These are phyloP conservation scores for Beauveria scarabaeidicola DNA, from an alignment of 2,329 filamentous ascomycete genomes.

Conservation along the genomic window DNA sequence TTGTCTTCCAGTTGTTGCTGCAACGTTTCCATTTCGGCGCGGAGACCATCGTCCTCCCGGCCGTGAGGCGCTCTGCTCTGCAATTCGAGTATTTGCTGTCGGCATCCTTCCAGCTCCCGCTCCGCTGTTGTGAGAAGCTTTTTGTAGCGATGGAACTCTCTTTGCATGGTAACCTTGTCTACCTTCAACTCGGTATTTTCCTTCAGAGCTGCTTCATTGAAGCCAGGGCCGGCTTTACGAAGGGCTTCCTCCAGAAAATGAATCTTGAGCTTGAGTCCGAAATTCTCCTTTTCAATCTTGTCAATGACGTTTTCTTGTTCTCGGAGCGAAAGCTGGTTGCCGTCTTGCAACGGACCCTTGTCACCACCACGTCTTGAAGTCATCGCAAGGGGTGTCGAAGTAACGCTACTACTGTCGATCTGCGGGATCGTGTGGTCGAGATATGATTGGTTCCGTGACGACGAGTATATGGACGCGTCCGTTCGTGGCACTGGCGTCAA, in stretches of 20 bases:
- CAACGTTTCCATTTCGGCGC: conserved; percentile 50
- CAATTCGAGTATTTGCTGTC: conserved; percentile 71
- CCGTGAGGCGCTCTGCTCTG: conserved; percentile 73
- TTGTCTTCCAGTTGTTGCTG: conserved; percentile 48
- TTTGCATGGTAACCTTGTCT: conserved; percentile 80
- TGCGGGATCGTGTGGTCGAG: conserved; percentile 66
- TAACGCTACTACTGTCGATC: conserved; percentile 67
- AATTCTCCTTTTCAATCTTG: conserved; percentile 97
- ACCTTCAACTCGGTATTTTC: conserved; percentile 97
- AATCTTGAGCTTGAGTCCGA: conserved; percentile 91
- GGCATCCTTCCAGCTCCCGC: conserved; percentile 76
- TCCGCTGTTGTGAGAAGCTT: conserved; percentile 78
- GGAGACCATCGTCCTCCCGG: conserved; percentile 62
- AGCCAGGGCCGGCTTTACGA: conserved; percentile 77
- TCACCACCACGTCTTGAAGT: conserved; percentile 53
- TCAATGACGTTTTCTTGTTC: conserved; percentile 96
- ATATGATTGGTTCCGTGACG: conserved; percentile 56
- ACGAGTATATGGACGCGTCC: conserved; percentile 63
- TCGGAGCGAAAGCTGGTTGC: conserved; percentile 81
- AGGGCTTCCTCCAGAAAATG: conserved; percentile 92
- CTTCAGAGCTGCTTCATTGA: conserved; percentile 78
- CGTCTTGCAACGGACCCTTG: conserved; percentile 67
- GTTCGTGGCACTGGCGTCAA: conserved; percentile 66
- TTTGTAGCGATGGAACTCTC: conserved; percentile 76
- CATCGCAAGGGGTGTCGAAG: conserved; percentile 72